Percentiles rank a stretch among this genome's conserved stretches.
phyloP scores from a whole-genome alignment of 148 eudicot genomes.

The Vaccinium vitisidaea region DNA sequence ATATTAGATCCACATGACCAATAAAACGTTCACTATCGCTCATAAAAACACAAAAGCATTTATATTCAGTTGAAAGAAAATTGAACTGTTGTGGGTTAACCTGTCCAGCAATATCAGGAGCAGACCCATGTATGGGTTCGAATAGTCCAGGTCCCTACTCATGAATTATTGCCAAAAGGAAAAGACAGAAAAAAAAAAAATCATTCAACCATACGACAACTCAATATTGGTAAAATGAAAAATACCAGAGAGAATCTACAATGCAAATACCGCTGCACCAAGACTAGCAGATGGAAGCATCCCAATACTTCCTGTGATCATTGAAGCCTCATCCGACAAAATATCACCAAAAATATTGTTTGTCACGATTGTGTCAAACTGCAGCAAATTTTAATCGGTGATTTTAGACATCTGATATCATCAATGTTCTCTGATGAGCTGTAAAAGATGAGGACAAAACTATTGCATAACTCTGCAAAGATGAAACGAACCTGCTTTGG shows the following conservation, averaged over 20 bases:
- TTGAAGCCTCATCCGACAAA: slow-evolving; percentile 92
- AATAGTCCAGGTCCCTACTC: slow-evolving; percentile 90
- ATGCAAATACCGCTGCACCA: slow-evolving; percentile 58
- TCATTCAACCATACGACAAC: not conserved
- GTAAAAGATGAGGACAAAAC: not conserved
- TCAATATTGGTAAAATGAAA: not conserved
- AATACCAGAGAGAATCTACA: not conserved
- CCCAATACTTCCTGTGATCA: slow-evolving; percentile 97
- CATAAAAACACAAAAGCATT: not conserved
- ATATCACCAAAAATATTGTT: slow-evolving; percentile 96
- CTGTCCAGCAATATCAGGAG: slow-evolving; percentile 98
- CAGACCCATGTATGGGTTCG: slow-evolving; percentile 99
- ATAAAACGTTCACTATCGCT: not conserved
- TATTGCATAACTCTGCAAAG: not conserved
- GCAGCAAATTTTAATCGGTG: slow-evolving; percentile 26
- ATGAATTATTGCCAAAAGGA: slow-evolving; percentile 7
- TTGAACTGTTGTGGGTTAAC: slow-evolving; percentile 31
- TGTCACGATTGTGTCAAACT: slow-evolving; percentile 95
- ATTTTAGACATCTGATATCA: not conserved
- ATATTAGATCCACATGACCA: slow-evolving; percentile 1
- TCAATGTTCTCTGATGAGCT: not conserved
- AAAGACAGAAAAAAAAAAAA: not conserved
- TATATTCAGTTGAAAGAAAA: slow-evolving; percentile 5
- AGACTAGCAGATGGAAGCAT: slow-evolving; percentile 98
- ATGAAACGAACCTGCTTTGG: slow-evolving; percentile 71